Conservation (phyloP, 345 rosid genomes). For the Salix exigua region DNA sequence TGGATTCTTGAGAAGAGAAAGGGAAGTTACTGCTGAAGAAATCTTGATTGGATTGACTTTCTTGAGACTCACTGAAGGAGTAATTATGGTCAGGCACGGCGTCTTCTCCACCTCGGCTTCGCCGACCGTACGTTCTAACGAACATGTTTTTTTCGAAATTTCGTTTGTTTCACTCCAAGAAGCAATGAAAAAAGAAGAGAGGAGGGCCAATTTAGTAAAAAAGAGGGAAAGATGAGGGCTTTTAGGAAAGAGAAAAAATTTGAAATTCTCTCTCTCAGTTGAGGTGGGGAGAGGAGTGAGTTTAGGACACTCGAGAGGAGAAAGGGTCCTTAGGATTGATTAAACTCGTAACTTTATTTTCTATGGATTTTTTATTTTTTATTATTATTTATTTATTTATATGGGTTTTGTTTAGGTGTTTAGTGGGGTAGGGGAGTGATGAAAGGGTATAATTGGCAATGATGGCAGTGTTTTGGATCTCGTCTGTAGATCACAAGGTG, state of each 20-base stretch:
- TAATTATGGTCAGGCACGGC: constrained; percentile 32
- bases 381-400: no score
- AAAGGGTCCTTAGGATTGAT: background rate
- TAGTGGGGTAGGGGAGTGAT: no score
- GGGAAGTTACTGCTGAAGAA: constrained; percentile 40
- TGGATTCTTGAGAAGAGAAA: constrained; percentile 62
- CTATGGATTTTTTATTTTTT: no score
- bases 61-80: constrained; percentile 41
- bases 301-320: no score
- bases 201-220: background rate
- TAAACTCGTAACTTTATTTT: background rate
- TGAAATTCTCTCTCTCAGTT: background rate
- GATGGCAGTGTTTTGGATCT: no score
- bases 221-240: background rate
- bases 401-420: no score
- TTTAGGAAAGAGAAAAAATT: background rate
- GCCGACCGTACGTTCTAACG: constrained; percentile 92
- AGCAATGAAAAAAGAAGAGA: background rate
- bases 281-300: background rate
- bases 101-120: constrained; percentile 53
- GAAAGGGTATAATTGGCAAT: no score
- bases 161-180: background rate
- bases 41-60: constrained; percentile 43
- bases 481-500: no score
- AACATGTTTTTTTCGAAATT: constrained; percentile 45